Percentiles rank a stretch among this genome's conserved stretches.
Evolutionary conservation across 768 basidiomycete species (phyloP).

Genomic region (Termitomyces sp.): DNA sequence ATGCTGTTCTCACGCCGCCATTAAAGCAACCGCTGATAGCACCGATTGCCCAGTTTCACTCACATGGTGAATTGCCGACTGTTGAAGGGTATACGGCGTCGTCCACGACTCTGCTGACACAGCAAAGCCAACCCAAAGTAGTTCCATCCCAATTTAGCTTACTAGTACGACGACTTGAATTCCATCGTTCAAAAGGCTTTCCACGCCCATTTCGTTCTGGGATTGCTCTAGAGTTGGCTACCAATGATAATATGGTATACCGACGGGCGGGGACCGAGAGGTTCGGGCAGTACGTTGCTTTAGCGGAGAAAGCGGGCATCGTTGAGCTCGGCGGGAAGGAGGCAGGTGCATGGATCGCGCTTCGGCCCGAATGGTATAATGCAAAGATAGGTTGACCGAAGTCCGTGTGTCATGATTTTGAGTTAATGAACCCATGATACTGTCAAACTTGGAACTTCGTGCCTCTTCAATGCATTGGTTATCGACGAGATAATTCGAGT

Average conservation of each 20-base stretch:
- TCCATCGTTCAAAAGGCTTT: conserved; percentile 24
- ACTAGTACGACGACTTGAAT: conserved; percentile 28
- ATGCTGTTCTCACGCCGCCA: neutral
- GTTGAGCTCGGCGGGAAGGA: conserved; percentile 34
- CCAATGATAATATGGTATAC: conserved; percentile 24
- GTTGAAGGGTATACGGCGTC: neutral
- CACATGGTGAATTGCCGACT: neutral
- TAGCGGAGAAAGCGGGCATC: conserved; percentile 32
- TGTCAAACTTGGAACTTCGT: conserved; percentile 1
- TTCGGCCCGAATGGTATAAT: conserved; percentile 24
- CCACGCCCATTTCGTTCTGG: conserved; percentile 29
- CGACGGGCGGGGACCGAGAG: conserved; percentile 30
- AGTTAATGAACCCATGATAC: neutral
- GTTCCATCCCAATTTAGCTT: conserved; percentile 23
- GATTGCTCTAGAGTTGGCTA: conserved; percentile 26
- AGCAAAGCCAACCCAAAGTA: conserved; percentile 3
- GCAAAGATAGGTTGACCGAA: conserved; percentile 7
- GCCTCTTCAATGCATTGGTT: neutral
- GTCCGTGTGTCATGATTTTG: neutral
- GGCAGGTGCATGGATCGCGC: conserved; percentile 31
- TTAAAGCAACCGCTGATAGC: too few species aligned
- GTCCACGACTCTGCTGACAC: neutral
- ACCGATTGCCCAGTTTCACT: neutral
- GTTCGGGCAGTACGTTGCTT: conserved; percentile 33
- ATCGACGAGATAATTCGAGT: neutral